Evolutionary conservation across 352 stramenopile genomes (phyloP), one percentile per base, ranked within the genome.

Genomic region (Pythium pyrilobum): DNA sequence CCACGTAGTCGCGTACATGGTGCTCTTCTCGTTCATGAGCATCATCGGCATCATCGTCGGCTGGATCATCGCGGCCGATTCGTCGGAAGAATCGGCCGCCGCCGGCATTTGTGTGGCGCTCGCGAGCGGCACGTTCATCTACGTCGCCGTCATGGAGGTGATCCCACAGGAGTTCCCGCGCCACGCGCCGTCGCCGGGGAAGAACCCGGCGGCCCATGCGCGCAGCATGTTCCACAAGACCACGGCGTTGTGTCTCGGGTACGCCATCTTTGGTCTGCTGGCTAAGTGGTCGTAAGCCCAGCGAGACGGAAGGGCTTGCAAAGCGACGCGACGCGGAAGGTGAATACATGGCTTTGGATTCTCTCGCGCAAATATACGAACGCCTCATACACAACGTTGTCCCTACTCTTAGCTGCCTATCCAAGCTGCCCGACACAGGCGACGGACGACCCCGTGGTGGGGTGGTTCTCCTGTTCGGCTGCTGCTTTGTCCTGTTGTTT

Each of bases 71-170:
- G 67, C 69, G 18, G 56, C 63, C 4, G 67, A 72, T 24, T 50
- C 52, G 27, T 72, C 64, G 9, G 70, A 77, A 31, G 70, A 77
- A 46, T 77, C 70, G 59, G 70, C 70, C 2, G 67, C 64, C 16
- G 70, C 67, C 2, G 70, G 70, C 16, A 77, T 80, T 39, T 67
- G 81, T 45, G 72, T 91, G n/a, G 81, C 81, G 24, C 65, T 91
- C 6, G 77, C 81, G 2, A 87, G 76, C 1, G 81, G 81, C 20
- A 89, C 81, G 16, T 92, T 92, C 63, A 92, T 92, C 56, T 92
- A 92, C 55, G 81, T 92, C 28, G 81, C 81, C 1, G 81, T 92
- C 23, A 92, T 92, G 81, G 81, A 92, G 44, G 80, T 92, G 15
- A 87, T 92, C 40, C 81, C 81, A n/a, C 74, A 88, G 45, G 78